Base-by-base conservation (phyloP, 2,329 filamentous ascomycete genomes). In the Gaeumannomyces tritici region DNA sequence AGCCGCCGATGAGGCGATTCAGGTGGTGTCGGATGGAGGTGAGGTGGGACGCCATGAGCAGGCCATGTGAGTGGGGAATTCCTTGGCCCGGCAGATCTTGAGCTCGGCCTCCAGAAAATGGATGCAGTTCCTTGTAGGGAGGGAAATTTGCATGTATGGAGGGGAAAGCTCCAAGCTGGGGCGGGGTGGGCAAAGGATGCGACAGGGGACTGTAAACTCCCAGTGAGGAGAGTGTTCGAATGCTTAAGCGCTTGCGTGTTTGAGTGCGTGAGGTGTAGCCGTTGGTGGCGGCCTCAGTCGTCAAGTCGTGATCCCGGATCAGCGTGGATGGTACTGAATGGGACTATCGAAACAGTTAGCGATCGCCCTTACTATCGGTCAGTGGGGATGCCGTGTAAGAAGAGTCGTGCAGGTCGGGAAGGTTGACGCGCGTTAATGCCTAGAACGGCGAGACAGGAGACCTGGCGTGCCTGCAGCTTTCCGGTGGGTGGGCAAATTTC, bases 321-420 rank as follows among this genome's bases (percentile, higher is more conserved):
- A n/a, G n/a, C n/a, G n/a, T 51, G 42, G 42, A n/a, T 51, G 18
- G 42, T 9, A 7, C 26, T 28, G 24, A 26, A 56, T 26, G 24
- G 55, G 24, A 24, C 24, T 35, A 58, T 35, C 56, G 56, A 58
- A 29, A 58, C 56, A 58, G 21, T 18, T 29, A 33, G 42, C n/a
- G 33, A n/a, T 57, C 28, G 47, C 55, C 59, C 59, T 51, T 61
- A 61, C 59, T 61, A 47, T 61, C 59, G 59, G 59, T 6, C 59
- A 24, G 59, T 61, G 59, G 59, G 59, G 59, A 61, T 24, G 59
- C 59, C 59, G 59, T 31, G 59, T 61, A 28, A 55, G 59, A 61
- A 61, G 42, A 51, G 42, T 51, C 42, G 42, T 51, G 42, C 21
- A 15, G 18, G 18, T 51, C 42, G 18, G n/a, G 4, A 35, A 35